A percentile compares a stretch with the other conserved stretches of the same genome.
These are phyloP conservation scores for Mycena chlorophos DNA, from an alignment of 768 basidiomycete genomes.

Conservation along the genomic window DNA sequence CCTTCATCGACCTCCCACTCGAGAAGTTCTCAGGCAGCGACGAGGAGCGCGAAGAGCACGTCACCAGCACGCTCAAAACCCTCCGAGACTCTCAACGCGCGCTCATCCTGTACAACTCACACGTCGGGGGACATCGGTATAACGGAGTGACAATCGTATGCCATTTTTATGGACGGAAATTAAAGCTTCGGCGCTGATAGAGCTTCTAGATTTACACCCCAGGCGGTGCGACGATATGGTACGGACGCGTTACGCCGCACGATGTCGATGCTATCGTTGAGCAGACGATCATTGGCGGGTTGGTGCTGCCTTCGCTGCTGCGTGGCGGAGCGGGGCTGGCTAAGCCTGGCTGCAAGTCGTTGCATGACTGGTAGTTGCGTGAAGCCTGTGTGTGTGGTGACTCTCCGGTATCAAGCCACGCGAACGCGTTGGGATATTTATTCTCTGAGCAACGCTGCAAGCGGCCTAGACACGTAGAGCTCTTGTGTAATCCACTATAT, in stretches of 20 bases:
- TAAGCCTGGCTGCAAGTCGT: constrained; percentile 60
- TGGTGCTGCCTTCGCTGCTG: constrained; percentile 82
- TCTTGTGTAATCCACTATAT: too few species aligned
- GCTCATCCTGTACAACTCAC: constrained; percentile 84
- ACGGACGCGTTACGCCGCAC: constrained; percentile 91
- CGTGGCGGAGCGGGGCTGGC: constrained; percentile 83
- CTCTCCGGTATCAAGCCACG: too few species aligned
- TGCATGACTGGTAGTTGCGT: constrained; percentile 79
- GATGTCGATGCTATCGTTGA: constrained; percentile 84
- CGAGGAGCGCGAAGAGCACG: constrained; percentile 56
- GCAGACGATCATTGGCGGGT: constrained; percentile 84
- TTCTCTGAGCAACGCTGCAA: too few species aligned
- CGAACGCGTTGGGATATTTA: too few species aligned
- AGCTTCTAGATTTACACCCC: constrained; percentile 72
- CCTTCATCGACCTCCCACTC: constrained; percentile 52
- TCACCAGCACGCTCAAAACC: constrained; percentile 52
- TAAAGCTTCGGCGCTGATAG: not conserved
- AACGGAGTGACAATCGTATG: constrained; percentile 60
- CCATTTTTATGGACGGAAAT: not conserved
- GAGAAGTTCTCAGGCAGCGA: constrained; percentile 57
- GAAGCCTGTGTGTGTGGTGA: too few species aligned
- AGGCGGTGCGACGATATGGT: constrained; percentile 84
- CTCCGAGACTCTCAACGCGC: constrained; percentile 61
- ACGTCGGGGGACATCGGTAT: constrained; percentile 94
- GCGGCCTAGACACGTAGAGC: too few species aligned